A percentile compares a stretch with the other conserved stretches of the same genome.
phyloP scores from a whole-genome alignment of 768 basidiomycete species.

The Mycena belliarum region DNA sequence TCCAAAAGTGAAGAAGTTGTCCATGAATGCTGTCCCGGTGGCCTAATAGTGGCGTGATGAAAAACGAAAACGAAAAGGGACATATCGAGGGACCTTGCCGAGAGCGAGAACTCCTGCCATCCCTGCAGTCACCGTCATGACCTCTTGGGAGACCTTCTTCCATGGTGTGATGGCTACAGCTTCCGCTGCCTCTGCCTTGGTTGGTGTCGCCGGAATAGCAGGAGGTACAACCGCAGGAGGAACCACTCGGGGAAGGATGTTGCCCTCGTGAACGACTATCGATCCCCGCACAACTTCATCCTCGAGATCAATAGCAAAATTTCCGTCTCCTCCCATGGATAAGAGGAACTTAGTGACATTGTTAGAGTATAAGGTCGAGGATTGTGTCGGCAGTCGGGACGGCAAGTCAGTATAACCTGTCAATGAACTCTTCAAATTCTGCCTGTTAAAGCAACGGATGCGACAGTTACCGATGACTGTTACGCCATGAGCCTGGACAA shows the following conservation, averaged over 20 bases:
- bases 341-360: conserved; percentile 89
- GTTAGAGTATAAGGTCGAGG: conserved; percentile 88
- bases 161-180: conserved; percentile 77
- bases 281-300: conserved; percentile 88
- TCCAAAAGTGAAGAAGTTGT: conserved; percentile 86
- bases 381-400: conserved; percentile 87
- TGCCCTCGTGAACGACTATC: conserved; percentile 70
- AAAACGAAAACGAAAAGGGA: too few species aligned
- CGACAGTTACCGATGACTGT: conserved; percentile 67
- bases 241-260: conserved; percentile 63
- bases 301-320: conserved; percentile 66
- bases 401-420: conserved; percentile 76
- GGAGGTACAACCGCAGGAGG: conserved; percentile 61
- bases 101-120: conserved; percentile 74
- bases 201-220: conserved; percentile 40
- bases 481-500: conserved; percentile 76
- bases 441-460: not conserved
- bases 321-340: conserved; percentile 67
- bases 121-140: conserved; percentile 70
- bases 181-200: conserved; percentile 45
- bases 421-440: not conserved
- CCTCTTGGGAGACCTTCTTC: conserved; percentile 78
- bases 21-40: conserved; percentile 84
- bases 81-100: too few species aligned
- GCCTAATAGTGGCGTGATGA: too few species aligned